A percentile compares a stretch with the other conserved stretches of the same genome.
Conservation (phyloP, 179 eudicot genomes). For the Gypsophila paniculata region DNA sequence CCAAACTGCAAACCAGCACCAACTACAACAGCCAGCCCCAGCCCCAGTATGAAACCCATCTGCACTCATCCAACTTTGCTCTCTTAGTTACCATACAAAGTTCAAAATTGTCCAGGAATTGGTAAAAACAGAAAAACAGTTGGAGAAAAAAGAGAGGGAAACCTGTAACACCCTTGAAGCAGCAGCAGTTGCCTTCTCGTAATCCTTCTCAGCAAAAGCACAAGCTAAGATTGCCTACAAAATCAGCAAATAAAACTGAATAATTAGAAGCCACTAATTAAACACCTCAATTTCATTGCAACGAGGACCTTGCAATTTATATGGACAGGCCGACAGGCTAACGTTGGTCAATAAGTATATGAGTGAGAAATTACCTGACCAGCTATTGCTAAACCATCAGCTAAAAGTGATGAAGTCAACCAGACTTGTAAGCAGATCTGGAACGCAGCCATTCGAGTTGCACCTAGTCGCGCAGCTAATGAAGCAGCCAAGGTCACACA, state of each 20-base stretch:
- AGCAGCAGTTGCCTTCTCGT: conserved; percentile 64
- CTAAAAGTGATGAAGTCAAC: conserved; percentile 90
- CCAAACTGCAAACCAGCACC: conserved; percentile 46
- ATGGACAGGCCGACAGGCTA: background rate
- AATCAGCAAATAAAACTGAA: background rate
- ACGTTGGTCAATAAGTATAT: background rate
- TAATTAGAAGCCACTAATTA: background rate
- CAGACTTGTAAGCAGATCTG: conserved; percentile 94
- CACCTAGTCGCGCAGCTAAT: conserved; percentile 82
- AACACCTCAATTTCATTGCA: too few species aligned
- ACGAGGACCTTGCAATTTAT: background rate
- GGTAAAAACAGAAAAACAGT: too few species aligned
- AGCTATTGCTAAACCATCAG: conserved; percentile 98
- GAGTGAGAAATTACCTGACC: conserved; percentile 60
- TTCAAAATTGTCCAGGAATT: background rate
- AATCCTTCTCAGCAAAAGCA: conserved; percentile 92
- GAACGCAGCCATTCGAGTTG: conserved; percentile 91
- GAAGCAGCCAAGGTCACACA: conserved; percentile 95
- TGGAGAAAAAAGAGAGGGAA: background rate
- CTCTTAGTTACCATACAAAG: background rate
- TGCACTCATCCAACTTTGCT: conserved; percentile 15
- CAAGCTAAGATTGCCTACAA: conserved; percentile 88
- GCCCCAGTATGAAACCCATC: conserved; percentile 50
- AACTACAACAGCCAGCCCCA: conserved; percentile 37
- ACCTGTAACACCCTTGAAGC: conserved; percentile 92